Base-by-base conservation (phyloP, 73 alveolate species). In the Paraurostyla sp. region DNA sequence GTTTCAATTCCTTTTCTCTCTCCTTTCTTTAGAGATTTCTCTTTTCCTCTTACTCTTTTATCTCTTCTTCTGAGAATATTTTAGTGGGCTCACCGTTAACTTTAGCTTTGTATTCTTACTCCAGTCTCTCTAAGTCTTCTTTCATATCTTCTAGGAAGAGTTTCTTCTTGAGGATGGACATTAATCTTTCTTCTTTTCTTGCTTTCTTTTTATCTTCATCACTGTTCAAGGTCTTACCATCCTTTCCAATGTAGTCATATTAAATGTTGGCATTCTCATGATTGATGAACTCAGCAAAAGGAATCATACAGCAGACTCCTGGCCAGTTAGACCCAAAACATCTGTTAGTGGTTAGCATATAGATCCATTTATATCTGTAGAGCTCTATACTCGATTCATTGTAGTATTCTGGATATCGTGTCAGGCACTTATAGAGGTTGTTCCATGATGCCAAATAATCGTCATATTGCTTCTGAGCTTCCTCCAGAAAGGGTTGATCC, bases 251-350 rank as follows among this genome's bases (percentile, higher is more conserved):
- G 27, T 71, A 49, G 54, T 87, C 93, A 75, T 87, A 87, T 40
- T 51, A 20, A 29, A 63, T 85, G 27, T 87, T 75, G 7, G 76
- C 93, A 32, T 87, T 87, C 60, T 87, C 93, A 57, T 87, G 93
- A 51, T 87, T 87, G 56, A 87, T 71, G 43, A 75, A 59, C 75
- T 87, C 93, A 22, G 89, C 87, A 45, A 13, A 87, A 3, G 93
- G 93, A 0, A 75, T 56, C 75, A 87, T 43, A 50, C 58, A 46
- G 22, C 71, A 76, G 1, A 73, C 81, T 0, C 86, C 89, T 2
- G 86, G 89, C 93, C 93, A 87, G 25, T 29, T 49, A 36, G 82
- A 41, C 13, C 89, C 93, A 75, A 87, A 87, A 57, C 90, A 75
- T 3, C 93, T n/a, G 27, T 63, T 87, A 3, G 87, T 63, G 29